phyloP scores from a whole-genome alignment of 352 stramenopile genomes.

The Globisporangium perplexum region DNA sequence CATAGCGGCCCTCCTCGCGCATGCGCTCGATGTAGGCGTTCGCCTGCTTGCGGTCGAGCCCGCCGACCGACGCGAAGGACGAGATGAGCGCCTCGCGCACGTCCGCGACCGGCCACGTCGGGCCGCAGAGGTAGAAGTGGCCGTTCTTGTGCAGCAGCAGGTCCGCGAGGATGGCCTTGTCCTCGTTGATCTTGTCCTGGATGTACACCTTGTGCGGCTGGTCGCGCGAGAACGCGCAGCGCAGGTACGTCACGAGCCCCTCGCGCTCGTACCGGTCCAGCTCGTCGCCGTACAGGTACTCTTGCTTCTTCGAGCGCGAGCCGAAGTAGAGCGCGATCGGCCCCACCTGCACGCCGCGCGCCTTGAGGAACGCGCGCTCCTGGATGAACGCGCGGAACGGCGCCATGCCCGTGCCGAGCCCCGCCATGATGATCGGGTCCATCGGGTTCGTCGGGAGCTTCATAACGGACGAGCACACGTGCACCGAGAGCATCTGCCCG shows the following conservation, averaged over 20 bases:
- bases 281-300: slow-evolving; percentile 96
- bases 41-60: slow-evolving; percentile 57
- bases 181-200: slow-evolving; percentile 82
- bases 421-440: slow-evolving; percentile 83
- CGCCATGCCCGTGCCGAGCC: slow-evolving; percentile 85
- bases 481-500: slow-evolving; percentile 57
- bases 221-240: slow-evolving; percentile 85
- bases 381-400: slow-evolving; percentile 90
- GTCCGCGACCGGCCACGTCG: slow-evolving; percentile 74
- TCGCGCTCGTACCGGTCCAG: slow-evolving; percentile 80
- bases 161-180: slow-evolving; percentile 70
- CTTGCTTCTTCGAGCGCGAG: slow-evolving; percentile 87
- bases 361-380: slow-evolving; percentile 72
- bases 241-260: slow-evolving; percentile 76
- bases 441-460: slow-evolving; percentile 61
- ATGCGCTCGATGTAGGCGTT: slow-evolving; percentile 74
- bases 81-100: slow-evolving; percentile 62
- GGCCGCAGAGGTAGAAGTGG: slow-evolving; percentile 85
- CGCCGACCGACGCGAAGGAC: slow-evolving; percentile 45
- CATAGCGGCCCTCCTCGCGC: slow-evolving; percentile 74
- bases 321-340: slow-evolving; percentile 93
- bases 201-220: slow-evolving; percentile 90
- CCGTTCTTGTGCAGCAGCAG: slow-evolving; percentile 68
- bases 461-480: slow-evolving; percentile 73
- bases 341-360: slow-evolving; percentile 57